Percentiles rank a stretch among this genome's conserved stretches.
These are phyloP conservation scores for Jaapia argillacea DNA, from an alignment of 768 basidiomycete genomes.

Conservation along the genomic window DNA sequence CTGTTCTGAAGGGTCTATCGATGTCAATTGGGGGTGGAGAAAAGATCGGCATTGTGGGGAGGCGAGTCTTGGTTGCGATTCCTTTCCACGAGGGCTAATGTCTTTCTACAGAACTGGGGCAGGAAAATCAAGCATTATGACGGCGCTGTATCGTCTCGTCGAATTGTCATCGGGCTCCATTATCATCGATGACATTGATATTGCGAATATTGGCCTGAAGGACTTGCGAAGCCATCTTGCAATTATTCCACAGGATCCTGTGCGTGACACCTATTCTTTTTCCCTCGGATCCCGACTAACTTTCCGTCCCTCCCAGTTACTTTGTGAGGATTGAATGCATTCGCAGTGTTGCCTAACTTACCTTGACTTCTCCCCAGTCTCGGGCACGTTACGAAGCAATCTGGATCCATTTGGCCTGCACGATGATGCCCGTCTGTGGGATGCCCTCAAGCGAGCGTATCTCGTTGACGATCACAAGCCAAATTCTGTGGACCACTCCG, in stretches of 20 bases:
- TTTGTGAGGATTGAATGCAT: conserved; percentile 21
- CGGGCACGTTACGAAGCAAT: conserved; percentile 76
- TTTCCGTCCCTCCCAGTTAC: neutral
- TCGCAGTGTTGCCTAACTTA: conserved; percentile 33
- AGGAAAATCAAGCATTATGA: conserved; percentile 87
- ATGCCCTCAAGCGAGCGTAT: conserved; percentile 78
- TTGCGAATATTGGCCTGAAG: conserved; percentile 68
- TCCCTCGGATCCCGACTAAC: conserved; percentile 3
- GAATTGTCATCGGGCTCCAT: conserved; percentile 73
- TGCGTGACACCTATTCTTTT: conserved; percentile 24
- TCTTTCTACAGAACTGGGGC: conserved; percentile 52
- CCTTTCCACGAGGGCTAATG: conserved; percentile 1
- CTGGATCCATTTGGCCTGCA: conserved; percentile 82
- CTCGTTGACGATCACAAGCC: conserved; percentile 48
- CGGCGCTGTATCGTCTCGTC: conserved; percentile 76
- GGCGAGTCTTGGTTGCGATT: conserved; percentile 21
- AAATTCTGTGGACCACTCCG: conserved; percentile 14
- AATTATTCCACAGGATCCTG: conserved; percentile 81
- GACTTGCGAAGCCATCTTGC: conserved; percentile 60
- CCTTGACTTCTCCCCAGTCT: conserved; percentile 32
- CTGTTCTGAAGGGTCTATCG: conserved; percentile 75
- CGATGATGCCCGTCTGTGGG: conserved; percentile 78
- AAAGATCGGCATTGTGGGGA: conserved; percentile 86
- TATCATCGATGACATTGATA: conserved; percentile 73
- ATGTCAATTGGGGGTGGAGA: conserved; percentile 68